A percentile compares a stretch with the other conserved stretches of the same genome.
Conservation (phyloP, 2,329 filamentous ascomycete genomes). For the Didymella pinodella region DNA sequence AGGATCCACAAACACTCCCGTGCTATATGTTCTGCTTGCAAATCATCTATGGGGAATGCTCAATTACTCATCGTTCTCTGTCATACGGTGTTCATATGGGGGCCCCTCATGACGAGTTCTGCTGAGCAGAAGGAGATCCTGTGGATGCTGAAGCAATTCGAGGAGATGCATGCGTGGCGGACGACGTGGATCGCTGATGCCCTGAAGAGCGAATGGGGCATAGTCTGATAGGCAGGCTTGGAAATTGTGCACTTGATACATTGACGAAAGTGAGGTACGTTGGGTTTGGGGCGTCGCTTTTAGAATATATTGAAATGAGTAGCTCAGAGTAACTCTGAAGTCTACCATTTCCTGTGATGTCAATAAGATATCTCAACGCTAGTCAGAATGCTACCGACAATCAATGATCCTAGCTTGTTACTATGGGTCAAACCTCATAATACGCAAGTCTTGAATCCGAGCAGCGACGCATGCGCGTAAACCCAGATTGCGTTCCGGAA, state of each 20-base stretch:
- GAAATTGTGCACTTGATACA: no score
- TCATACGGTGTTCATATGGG: slow-evolving; percentile 40
- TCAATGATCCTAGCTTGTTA: no score
- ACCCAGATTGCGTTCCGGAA: background rate
- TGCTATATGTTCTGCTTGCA: slow-evolving; percentile 36
- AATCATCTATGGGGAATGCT: slow-evolving; percentile 33
- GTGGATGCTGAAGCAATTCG: slow-evolving; percentile 31
- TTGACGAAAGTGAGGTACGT: no score
- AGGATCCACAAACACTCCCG: slow-evolving; percentile 36
- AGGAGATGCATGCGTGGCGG: slow-evolving; percentile 38
- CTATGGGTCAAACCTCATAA: no score
- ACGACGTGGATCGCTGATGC: slow-evolving; percentile 43
- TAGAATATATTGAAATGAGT: no score
- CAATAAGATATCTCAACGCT: no score
- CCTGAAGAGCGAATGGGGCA: slow-evolving; percentile 37
- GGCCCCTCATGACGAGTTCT: slow-evolving; percentile 29
- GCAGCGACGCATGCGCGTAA: background rate
- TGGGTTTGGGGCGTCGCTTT: no score
- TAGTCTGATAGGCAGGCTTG: background rate
- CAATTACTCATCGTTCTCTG: slow-evolving; percentile 34
- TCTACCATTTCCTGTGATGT: no score
- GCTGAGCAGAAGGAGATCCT: slow-evolving; percentile 34
- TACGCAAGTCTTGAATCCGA: background rate
- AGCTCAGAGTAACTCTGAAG: no score
- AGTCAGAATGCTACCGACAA: no score